Conservation (phyloP, 2,329 filamentous ascomycete genomes). For the Dactylellina leptospora region DNA sequence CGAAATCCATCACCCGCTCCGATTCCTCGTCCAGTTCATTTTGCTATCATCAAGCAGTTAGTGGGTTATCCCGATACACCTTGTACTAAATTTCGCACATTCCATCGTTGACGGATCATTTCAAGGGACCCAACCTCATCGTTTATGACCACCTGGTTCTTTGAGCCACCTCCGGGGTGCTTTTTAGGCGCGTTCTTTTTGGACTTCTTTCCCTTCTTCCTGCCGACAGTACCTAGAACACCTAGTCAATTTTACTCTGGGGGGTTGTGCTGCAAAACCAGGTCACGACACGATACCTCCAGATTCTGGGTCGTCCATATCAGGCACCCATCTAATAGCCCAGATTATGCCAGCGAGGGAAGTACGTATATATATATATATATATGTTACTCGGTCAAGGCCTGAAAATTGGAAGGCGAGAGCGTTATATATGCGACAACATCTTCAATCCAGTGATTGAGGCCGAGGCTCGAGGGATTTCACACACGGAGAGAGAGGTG, state of each 20-base stretch:
- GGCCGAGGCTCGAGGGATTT: background rate
- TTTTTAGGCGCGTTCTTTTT: constrained; percentile 29
- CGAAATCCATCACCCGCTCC: background rate
- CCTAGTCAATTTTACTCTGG: constrained; percentile 8
- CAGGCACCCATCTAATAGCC: constrained; percentile 42
- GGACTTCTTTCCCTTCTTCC: constrained; percentile 45
- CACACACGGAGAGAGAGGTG: background rate
- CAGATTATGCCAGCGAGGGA: no score
- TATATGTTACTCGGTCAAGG: no score
- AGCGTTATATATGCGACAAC: constrained; percentile 1
- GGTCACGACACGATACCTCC: constrained; percentile 32
- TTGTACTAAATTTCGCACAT: no score
- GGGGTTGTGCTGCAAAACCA: background rate
- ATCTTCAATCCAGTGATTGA: constrained; percentile 1
- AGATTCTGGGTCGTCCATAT: constrained; percentile 52
- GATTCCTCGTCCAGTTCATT: constrained; percentile 10
- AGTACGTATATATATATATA: no score
- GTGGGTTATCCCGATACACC: no score
- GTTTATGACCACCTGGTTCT: constrained; percentile 5
- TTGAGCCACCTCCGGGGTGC: constrained; percentile 9
- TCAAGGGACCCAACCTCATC: constrained; percentile 33
- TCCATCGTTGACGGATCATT: no score
- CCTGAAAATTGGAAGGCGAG: no score
- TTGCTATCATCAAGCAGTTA: no score
- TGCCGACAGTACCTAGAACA: constrained; percentile 40